Evolutionary conservation across 768 basidiomycete genomes (phyloP).

Genomic region (Suillus ampliporus): DNA sequence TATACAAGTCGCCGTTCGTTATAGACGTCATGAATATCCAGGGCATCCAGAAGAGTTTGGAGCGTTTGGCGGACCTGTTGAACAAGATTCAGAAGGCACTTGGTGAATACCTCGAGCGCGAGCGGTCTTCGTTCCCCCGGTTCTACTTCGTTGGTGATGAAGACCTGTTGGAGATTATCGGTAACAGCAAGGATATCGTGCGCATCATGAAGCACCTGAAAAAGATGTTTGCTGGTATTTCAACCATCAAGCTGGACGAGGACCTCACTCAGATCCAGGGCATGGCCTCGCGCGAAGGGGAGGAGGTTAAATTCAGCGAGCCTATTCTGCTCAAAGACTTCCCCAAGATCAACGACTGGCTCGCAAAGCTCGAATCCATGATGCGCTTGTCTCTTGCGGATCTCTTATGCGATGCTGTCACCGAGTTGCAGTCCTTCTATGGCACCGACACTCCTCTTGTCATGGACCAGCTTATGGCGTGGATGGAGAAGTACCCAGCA

Average conservation of each 20-base stretch:
- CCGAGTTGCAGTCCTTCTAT: slow-evolving; percentile 83
- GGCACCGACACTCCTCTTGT: slow-evolving; percentile 63
- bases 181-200: slow-evolving; percentile 98
- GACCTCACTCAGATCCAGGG: slow-evolving; percentile 88
- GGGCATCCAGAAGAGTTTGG: slow-evolving; percentile 95
- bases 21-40: slow-evolving; percentile 96
- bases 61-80: slow-evolving; percentile 93
- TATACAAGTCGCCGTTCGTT: slow-evolving; percentile 98
- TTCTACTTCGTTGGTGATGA: slow-evolving; percentile 99
- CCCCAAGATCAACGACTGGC: slow-evolving; percentile 99
- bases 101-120: slow-evolving; percentile 97
- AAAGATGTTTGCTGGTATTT: slow-evolving; percentile 99
- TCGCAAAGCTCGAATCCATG: slow-evolving; percentile 88
- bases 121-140: slow-evolving; percentile 96
- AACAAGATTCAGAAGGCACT: slow-evolving; percentile 99
- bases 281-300: slow-evolving; percentile 96
- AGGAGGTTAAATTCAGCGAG: slow-evolving; percentile 84
- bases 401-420: slow-evolving; percentile 78
- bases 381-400: slow-evolving; percentile 91
- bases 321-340: slow-evolving; percentile 90
- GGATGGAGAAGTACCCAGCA: slow-evolving; percentile 95
- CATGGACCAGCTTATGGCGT: slow-evolving; percentile 74
- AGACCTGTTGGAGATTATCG: slow-evolving; percentile 97
- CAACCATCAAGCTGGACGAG: slow-evolving; percentile 86
- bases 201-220: slow-evolving; percentile 99